Percentiles rank a stretch among this genome's conserved stretches.
Evolutionary conservation across 2,329 filamentous ascomycete species (phyloP).

Genomic region (Colletotrichum zoysiae): DNA sequence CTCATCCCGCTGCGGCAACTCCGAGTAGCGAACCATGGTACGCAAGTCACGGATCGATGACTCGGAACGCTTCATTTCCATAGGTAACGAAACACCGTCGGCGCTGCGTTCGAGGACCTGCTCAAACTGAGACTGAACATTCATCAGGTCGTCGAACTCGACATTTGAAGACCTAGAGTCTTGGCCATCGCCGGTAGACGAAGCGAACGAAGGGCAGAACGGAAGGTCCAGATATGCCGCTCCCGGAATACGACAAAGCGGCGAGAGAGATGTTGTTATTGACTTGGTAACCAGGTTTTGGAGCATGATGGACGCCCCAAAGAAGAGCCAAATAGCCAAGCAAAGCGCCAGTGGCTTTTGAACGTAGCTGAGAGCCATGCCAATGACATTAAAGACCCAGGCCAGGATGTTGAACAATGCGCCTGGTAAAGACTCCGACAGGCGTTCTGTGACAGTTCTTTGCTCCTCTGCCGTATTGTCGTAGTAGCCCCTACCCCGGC

Average conservation of each 20-base stretch:
- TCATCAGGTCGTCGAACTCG: slow-evolving; percentile 82
- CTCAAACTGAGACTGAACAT: slow-evolving; percentile 81
- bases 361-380: slow-evolving; percentile 70
- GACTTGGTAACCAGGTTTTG: slow-evolving; percentile 73
- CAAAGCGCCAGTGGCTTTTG: slow-evolving; percentile 74
- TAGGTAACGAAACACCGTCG: slow-evolving; percentile 74
- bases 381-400: slow-evolving; percentile 69
- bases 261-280: slow-evolving; percentile 72
- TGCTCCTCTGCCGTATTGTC: slow-evolving; percentile 16
- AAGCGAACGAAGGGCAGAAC: slow-evolving; percentile 65
- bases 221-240: slow-evolving; percentile 71
- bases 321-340: slow-evolving; percentile 71
- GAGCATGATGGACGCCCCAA: slow-evolving; percentile 69
- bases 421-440: slow-evolving; percentile 53
- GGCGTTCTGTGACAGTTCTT: slow-evolving; percentile 47
- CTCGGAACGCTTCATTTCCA: slow-evolving; percentile 85
- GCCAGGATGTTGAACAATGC: slow-evolving; percentile 55
- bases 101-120: slow-evolving; percentile 77
- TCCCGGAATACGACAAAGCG: slow-evolving; percentile 78
- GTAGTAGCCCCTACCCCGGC: slow-evolving; percentile 21
- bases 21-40: slow-evolving; percentile 77
- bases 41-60: slow-evolving; percentile 80
- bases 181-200: slow-evolving; percentile 23
- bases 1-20: slow-evolving; percentile 75
- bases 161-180: slow-evolving; percentile 51